A percentile compares a stretch with the other conserved stretches of the same genome.
Conservation (phyloP, 441 rosid species). For the Arabidopsis hybrid region DNA sequence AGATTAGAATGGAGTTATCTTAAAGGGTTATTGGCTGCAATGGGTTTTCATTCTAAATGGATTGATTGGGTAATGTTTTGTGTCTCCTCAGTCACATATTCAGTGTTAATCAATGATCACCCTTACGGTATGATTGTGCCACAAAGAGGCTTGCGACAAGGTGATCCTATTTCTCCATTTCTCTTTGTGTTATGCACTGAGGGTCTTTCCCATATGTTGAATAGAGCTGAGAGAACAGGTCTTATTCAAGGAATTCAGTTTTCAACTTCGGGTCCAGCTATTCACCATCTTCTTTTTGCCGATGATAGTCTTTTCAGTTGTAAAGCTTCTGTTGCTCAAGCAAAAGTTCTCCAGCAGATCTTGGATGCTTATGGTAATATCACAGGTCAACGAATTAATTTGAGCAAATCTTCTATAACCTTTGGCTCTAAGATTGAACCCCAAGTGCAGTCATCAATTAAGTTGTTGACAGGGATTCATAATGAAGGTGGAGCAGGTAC, state of each 20-base stretch:
- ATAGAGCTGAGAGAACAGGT: not conserved
- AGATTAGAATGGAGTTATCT: not conserved
- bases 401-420: no score
- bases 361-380: no score
- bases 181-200: not conserved
- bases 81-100: not conserved
- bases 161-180: not conserved
- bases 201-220: not conserved
- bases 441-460: no score
- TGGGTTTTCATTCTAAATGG: not conserved
- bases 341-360: no score
- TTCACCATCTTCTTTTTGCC: not conserved
- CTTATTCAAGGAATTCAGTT: not conserved
- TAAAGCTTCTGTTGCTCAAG: not conserved
- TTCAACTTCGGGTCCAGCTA: not conserved
- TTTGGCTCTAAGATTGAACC: no score
- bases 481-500: no score
- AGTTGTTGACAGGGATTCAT: no score
- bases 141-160: not conserved
- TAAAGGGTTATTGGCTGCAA: rapidly evolving
- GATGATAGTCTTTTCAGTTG: not conserved
- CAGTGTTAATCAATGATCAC: not conserved
- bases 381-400: no score
- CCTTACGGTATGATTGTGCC: not conserved
- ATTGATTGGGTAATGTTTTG: not conserved